Percentiles rank a stretch among this genome's conserved stretches.
These are phyloP conservation scores for Symbiodinium pilosum DNA, from an alignment of 73 alveolate species.

Conservation along the genomic window DNA sequence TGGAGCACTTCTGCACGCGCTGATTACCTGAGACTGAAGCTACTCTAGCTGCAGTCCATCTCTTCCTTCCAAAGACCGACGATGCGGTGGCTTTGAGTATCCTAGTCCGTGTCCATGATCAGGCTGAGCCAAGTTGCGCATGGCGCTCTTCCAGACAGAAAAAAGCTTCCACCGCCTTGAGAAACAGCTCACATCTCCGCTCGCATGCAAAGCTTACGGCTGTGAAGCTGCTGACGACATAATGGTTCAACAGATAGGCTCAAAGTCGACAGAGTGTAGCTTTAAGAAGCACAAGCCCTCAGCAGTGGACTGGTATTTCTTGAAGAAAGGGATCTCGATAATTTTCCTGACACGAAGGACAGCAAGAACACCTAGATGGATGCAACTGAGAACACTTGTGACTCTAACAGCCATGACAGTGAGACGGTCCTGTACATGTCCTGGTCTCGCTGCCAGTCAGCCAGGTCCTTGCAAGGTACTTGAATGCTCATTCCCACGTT, in stretches of 20 bases:
- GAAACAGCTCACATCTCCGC: too few relatives aligned
- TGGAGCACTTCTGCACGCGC: conserved; percentile 92
- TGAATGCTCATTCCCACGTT: neutral
- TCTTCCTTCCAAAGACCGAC: too few relatives aligned
- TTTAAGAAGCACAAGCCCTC: neutral
- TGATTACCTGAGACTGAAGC: conserved; percentile 42
- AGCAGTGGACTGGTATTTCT: conserved; percentile 33
- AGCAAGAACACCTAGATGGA: too few relatives aligned
- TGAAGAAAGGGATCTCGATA: conserved; percentile 81
- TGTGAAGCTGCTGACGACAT: too few relatives aligned
- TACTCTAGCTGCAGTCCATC: too few relatives aligned
- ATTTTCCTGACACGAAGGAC: conserved; percentile 24
- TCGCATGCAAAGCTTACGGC: too few relatives aligned
- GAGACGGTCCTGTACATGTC: conserved; percentile 79
- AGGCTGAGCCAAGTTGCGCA: conserved; percentile 37
- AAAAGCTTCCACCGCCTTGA: conserved; percentile 90
- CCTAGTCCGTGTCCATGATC: too few relatives aligned
- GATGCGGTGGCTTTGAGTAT: too few relatives aligned
- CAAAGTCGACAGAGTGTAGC: too few relatives aligned
- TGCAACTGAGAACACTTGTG: too few relatives aligned
- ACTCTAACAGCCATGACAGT: too few relatives aligned
- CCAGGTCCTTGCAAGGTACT: conserved; percentile 41
- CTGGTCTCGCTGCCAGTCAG: conserved; percentile 95
- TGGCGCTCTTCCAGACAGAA: conserved; percentile 94
- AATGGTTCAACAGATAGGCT: too few relatives aligned